phyloP scores from a whole-genome alignment of 768 basidiomycete species.

The Scleroderma bovista region DNA sequence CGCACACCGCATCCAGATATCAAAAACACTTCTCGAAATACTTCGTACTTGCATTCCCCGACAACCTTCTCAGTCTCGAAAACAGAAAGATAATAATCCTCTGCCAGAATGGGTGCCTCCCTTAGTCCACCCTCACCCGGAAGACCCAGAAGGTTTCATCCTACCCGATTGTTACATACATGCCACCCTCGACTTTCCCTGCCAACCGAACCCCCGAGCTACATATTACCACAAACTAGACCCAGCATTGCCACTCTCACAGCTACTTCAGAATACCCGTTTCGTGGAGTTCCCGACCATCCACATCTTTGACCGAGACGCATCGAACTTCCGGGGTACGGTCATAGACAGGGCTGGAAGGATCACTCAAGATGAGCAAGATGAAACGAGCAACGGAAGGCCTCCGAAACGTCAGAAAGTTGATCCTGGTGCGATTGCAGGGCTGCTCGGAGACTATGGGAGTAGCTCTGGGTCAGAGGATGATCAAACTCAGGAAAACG shows the following conservation, averaged over 20 bases:
- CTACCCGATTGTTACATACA: slow-evolving; percentile 58
- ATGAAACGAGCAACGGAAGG: slow-evolving; percentile 23
- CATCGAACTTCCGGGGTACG: slow-evolving; percentile 49
- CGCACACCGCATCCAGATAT: slow-evolving; percentile 57
- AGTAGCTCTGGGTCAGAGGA: slow-evolving; percentile 32
- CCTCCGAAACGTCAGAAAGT: slow-evolving; percentile 54
- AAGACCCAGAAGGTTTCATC: slow-evolving; percentile 51
- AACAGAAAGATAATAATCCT: slow-evolving; percentile 41
- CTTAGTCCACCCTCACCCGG: slow-evolving; percentile 47
- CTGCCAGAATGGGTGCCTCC: slow-evolving; percentile 51
- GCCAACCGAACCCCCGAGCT: slow-evolving; percentile 17
- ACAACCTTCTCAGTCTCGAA: slow-evolving; percentile 21
- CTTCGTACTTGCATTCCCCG: slow-evolving; percentile 40
- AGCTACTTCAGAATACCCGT: slow-evolving; percentile 49
- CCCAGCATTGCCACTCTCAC: slow-evolving; percentile 38
- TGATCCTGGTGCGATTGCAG: slow-evolving; percentile 49
- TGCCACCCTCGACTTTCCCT: slow-evolving; percentile 32
- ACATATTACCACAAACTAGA: slow-evolving; percentile 55
- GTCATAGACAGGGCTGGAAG: slow-evolving; percentile 54
- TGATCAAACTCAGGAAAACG: not conserved
- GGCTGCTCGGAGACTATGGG: slow-evolving; percentile 55
- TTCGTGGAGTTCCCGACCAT: slow-evolving; percentile 86
- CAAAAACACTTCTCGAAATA: slow-evolving; percentile 42
- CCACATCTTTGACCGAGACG: slow-evolving; percentile 59
- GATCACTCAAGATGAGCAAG: slow-evolving; percentile 12